Evolutionary conservation across 2,329 filamentous ascomycete species (phyloP), one percentile per base, ranked within the genome.

Genomic region (Exophiala xenobiotica): DNA sequence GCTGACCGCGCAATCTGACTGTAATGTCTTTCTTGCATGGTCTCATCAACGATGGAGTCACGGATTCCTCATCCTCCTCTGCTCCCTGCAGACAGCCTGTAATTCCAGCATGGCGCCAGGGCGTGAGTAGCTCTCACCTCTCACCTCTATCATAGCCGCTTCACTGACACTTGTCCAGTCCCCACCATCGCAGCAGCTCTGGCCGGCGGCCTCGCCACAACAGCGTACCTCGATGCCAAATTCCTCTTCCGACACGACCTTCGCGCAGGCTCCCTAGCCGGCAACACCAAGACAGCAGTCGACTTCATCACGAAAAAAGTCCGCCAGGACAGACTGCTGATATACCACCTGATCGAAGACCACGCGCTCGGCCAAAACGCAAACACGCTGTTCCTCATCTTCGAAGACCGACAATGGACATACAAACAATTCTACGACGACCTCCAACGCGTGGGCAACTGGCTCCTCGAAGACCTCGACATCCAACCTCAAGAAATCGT

Each of bases 181-280:
- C 14, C 55, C 42, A 53, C 48, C 41, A 54, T 59, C 41, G 63
- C 63, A 31, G 64, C 64, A n/a, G 56, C 60, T n/a, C 53, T 64
- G 22, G 66, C 65, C 8, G 67, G 64, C 23, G 63, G 62, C 5
- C 63, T 68, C 11, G 71, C 72, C 4, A 71, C 72, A 11, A 77
- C 79, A 39, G 77, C 77, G 9, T 88, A 88, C 60, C 70, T 87
- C 35, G 81, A 90, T 61, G 87, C 82, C 50, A 88, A 86, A 70
- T 83, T 79, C 60, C 82, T 87, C 63, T 66, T 90, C 46, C 65
- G 70, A 38, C 80, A 87, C 63, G 87, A 91, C 65, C 57, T 86
- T n/a, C 60, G 62, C 0, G 62, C 63, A 7, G 68, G 86, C n/a
- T 65, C 71, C 9, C 67, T 57, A 54, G 53, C 40, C 27, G 49